phyloP scores from a whole-genome alignment of 2,329 filamentous ascomycete genomes.

The Ophiocordyceps unilateralis region DNA sequence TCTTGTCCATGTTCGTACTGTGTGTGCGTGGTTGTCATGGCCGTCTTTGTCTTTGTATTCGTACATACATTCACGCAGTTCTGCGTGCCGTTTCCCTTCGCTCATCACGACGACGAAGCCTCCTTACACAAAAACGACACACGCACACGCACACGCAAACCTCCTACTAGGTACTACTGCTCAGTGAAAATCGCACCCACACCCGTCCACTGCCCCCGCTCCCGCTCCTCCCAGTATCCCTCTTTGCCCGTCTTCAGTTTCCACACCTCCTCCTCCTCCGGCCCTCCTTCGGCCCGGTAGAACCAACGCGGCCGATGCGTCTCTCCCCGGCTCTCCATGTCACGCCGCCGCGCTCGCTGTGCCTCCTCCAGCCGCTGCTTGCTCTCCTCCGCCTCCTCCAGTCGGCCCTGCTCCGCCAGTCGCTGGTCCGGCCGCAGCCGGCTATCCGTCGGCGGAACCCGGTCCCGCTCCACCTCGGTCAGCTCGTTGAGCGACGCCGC shows the following conservation, averaged over 20 bases:
- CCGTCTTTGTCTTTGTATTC: no score
- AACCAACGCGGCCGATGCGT: conserved; percentile 73
- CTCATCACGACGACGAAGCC: no score
- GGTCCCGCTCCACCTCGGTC: conserved; percentile 58
- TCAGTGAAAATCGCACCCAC: conserved; percentile 35
- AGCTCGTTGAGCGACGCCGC: conserved; percentile 78
- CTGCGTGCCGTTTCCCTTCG: no score
- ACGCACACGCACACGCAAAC: no score
- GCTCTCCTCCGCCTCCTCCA: conserved; percentile 68
- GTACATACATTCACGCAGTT: no score
- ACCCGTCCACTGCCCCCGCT: conserved; percentile 46
- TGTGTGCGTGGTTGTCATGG: no score
- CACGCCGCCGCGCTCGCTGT: conserved; percentile 57
- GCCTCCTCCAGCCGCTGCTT: conserved; percentile 76
- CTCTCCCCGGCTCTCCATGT: conserved; percentile 59
- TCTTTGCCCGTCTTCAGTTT: conserved; percentile 65
- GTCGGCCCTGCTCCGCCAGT: conserved; percentile 61
- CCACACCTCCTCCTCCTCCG: conserved; percentile 52
- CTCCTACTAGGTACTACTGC: conserved; percentile 2
- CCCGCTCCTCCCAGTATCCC: conserved; percentile 84
- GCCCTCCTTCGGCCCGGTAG: conserved; percentile 42
- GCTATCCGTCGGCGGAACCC: conserved; percentile 66
- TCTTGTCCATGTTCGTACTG: background rate
- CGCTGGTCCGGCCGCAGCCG: conserved; percentile 77
- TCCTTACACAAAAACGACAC: no score